Evolutionary conservation across 257 asterid species (phyloP).

Genomic region (Eucommia ulmoides): DNA sequence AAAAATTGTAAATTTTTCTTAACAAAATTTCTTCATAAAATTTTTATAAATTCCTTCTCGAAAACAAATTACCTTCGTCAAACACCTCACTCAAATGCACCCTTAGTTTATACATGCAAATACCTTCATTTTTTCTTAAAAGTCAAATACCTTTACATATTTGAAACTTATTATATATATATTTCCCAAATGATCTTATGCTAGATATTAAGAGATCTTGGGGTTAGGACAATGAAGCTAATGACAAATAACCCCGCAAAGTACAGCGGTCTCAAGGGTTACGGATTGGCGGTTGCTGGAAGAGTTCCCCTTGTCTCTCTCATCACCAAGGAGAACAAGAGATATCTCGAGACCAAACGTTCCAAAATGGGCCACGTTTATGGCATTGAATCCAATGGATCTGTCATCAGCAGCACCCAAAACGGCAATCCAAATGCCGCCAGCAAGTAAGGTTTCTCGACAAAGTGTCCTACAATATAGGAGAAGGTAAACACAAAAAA

Average conservation of each 20-base stretch:
- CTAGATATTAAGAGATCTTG: conserved; percentile 91
- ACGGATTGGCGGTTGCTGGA: conserved; percentile 75
- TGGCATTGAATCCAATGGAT: conserved; percentile 36
- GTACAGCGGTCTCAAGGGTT: conserved; percentile 86
- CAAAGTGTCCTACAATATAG: no score
- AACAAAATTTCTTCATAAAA: no score
- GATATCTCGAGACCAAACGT: conserved; percentile 85
- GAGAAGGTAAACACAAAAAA: no score
- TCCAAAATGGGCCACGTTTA: conserved; percentile 93
- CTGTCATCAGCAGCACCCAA: conserved; percentile 20
- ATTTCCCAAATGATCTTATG: not conserved
- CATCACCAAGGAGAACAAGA: conserved; percentile 72
- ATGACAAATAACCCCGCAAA: conserved; percentile 98
- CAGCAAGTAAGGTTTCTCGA: no score
- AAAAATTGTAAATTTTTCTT: no score
- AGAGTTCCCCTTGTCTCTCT: conserved; percentile 72
- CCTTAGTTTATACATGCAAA: no score
- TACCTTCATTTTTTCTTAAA: no score
- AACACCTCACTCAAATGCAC: no score
- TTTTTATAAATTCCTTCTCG: no score
- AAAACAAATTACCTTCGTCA: no score
- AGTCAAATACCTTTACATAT: not conserved
- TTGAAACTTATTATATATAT: no score
- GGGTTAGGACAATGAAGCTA: conserved; percentile 88
- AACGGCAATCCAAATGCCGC: no score